Base-by-base conservation (phyloP, 2,329 filamentous ascomycete species). In the Pyrenochaeta sp. region DNA sequence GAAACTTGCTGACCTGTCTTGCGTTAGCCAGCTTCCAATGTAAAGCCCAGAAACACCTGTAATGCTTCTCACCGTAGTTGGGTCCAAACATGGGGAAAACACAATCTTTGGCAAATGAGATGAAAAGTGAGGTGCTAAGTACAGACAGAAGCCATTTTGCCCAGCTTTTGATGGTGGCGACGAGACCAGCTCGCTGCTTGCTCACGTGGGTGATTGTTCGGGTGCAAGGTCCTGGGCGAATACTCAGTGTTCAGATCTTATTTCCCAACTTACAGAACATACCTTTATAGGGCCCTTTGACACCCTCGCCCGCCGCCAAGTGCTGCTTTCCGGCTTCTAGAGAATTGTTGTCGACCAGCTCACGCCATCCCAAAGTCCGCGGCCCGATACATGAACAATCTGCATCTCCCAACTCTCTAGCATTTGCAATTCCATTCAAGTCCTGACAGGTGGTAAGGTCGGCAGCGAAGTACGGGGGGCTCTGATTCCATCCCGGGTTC, bases 371-470 rank as follows among this genome's bases (percentile, higher is more conserved):
- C 13, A 60, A 37, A 35, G 34, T 46, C 19, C 41, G 44, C n/a
- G 38, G 35, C 14, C 47, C 52, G 34, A 32, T 44, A 41, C 49
- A 35, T 38, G 59, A 39, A 11, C 40, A 38, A 47, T 60, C 55
- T 31, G 55, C 58, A 41, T 66, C 59, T 10, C 58, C 53, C 13
- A 65, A 43, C 40, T 65, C 62, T 41, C 62, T 58, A n/a, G 58
- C 55, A 43, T 65, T 64, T 11, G 58, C 60, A 17, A 64, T 66
- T 27, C 62, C 62, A 45, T 64, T 66, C 21, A 67, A 22, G 37
- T 66, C 61, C 37, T 61, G 50, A 40, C 63, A 60, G 11, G 63
- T 67, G 20, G 62, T 67, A 18, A 65, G 46, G 45, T 66, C 63
- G n/a, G 62, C 55, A 15, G 62, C 61, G 42, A 66, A 62, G 28